These are phyloP conservation scores for Centella asiatica DNA, from an alignment of 129 eudicot species.

Conservation along the genomic window DNA sequence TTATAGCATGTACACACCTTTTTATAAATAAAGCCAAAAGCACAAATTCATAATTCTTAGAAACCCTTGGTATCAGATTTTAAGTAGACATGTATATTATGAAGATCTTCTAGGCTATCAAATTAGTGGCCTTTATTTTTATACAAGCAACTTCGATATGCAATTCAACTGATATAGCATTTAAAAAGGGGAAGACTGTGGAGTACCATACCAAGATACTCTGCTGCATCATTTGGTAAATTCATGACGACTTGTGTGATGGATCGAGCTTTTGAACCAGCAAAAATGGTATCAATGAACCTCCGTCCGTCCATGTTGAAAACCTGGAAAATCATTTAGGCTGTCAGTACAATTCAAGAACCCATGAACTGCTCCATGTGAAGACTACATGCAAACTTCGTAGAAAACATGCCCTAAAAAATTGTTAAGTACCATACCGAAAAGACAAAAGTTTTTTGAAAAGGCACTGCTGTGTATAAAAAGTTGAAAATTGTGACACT, in stretches of 20 bases:
- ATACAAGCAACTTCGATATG: not conserved
- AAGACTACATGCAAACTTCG: not conserved
- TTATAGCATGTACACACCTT: too few relatives aligned
- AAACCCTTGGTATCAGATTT: too few relatives aligned
- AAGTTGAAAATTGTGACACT: too few relatives aligned
- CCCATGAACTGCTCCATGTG: not conserved
- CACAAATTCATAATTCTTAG: too few relatives aligned
- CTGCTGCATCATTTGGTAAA: constrained; percentile 86
- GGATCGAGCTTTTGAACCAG: constrained; percentile 38
- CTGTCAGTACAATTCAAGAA: constrained; percentile 3
- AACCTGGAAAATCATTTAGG: constrained; percentile 34
- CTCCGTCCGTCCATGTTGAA: constrained; percentile 98
- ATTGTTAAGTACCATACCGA: not conserved
- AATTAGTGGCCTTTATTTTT: not conserved
- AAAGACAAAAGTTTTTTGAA: too few relatives aligned
- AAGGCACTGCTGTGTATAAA: too few relatives aligned
- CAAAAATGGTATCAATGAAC: constrained; percentile 61
- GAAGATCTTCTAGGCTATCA: not conserved
- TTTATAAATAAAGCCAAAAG: too few relatives aligned
- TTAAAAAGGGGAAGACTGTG: not conserved
- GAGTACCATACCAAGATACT: constrained; percentile 50
- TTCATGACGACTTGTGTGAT: constrained; percentile 97
- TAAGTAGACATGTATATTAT: not conserved
- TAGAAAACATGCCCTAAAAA: not conserved
- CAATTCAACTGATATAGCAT: not conserved